phyloP scores from a whole-genome alignment of 1,139 yeast species.

The Kurtzmaniella natalensis region DNA sequence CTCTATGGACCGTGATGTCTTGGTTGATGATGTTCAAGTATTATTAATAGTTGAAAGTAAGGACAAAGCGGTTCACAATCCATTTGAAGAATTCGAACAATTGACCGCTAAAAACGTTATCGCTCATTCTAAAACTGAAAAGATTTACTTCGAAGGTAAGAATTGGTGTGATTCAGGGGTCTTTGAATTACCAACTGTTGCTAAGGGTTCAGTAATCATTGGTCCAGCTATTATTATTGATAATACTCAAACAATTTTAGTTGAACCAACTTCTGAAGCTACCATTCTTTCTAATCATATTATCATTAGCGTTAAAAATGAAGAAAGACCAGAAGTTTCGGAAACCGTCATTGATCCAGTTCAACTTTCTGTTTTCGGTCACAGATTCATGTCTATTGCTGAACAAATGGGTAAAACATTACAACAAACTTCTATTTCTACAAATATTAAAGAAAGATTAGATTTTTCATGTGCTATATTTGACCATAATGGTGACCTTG shows the following conservation, averaged over 20 bases:
- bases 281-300: conserved; percentile 52
- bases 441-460: conserved; percentile 80
- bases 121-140: conserved; percentile 2
- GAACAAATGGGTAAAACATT: conserved; percentile 85
- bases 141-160: conserved; percentile 27
- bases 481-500: conserved; percentile 69
- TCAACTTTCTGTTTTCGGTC: conserved; percentile 73
- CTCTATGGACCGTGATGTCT: conserved; percentile 42
- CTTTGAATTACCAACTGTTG: conserved; percentile 45
- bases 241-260: conserved; percentile 79
- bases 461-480: conserved; percentile 86
- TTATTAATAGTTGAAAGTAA: conserved; percentile 27
- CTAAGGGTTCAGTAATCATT: conserved; percentile 46
- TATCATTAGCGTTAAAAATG: conserved; percentile 32
- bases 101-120: conserved; percentile 7
- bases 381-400: conserved; percentile 83
- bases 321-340: conserved; percentile 21
- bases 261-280: conserved; percentile 71
- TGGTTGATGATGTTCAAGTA: conserved; percentile 82
- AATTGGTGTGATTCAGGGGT: conserved; percentile 54
- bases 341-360: conserved; percentile 56
- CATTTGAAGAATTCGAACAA: conserved; percentile 26
- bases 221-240: conserved; percentile 90
- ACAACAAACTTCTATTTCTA: conserved; percentile 75
- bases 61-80: conserved; percentile 27